Evolutionary conservation across 768 basidiomycete genomes (phyloP).

Genomic region (Mycena amicta): DNA sequence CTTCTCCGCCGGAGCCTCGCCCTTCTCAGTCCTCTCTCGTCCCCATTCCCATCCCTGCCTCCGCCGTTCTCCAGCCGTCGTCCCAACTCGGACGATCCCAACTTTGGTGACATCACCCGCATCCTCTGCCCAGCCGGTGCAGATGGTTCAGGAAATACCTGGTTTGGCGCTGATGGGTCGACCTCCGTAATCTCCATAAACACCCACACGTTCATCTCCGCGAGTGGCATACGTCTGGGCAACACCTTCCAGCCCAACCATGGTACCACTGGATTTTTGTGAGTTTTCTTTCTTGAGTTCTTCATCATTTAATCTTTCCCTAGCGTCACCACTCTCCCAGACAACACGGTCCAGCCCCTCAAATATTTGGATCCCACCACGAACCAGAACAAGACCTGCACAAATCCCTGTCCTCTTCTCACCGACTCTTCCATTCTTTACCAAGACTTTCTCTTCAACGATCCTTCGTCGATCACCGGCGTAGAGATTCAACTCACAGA

Average conservation of each 20-base stretch:
- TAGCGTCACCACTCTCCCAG: slow-evolving; percentile 89
- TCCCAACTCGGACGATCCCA: slow-evolving; percentile 56
- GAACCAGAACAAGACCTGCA: slow-evolving; percentile 77
- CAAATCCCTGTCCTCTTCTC: slow-evolving; percentile 76
- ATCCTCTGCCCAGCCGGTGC: slow-evolving; percentile 87
- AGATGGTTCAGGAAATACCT: slow-evolving; percentile 79
- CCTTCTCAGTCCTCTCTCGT: slow-evolving; percentile 90
- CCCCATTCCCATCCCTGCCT: slow-evolving; percentile 68
- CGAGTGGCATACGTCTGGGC: slow-evolving; percentile 82
- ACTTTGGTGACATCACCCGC: slow-evolving; percentile 64
- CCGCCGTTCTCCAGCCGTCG: slow-evolving; percentile 55
- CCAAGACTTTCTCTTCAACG: slow-evolving; percentile 90
- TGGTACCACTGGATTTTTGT: slow-evolving; percentile 91
- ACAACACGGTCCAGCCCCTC: slow-evolving; percentile 79
- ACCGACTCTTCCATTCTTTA: slow-evolving; percentile 77
- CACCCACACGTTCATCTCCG: slow-evolving; percentile 72
- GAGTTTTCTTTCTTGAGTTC: slow-evolving; percentile 28
- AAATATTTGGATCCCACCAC: slow-evolving; percentile 77
- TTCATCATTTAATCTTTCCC: slow-evolving; percentile 18
- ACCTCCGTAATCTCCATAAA: slow-evolving; percentile 76
- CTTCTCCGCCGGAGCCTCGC: slow-evolving; percentile 77
- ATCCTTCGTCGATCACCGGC: slow-evolving; percentile 73
- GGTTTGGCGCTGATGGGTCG: slow-evolving; percentile 78
- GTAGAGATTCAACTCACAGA: slow-evolving; percentile 80
- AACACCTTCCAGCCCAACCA: slow-evolving; percentile 85